Evolutionary conservation across 1,284 basidiomycete genomes (phyloP).

Genomic region (Malassezia vespertilionis): DNA sequence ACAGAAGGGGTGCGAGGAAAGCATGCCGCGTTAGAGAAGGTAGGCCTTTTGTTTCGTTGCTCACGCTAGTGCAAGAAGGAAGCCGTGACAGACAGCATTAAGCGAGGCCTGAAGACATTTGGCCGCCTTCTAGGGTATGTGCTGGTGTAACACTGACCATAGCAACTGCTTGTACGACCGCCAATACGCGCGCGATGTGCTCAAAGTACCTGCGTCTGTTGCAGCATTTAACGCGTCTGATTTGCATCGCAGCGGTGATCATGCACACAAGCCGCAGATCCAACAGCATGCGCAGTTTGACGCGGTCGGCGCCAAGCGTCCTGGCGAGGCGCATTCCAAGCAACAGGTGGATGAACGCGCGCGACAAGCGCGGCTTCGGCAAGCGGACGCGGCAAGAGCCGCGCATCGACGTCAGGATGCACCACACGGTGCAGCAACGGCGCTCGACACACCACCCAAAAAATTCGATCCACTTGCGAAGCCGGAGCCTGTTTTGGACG

Average conservation of each 20-base stretch:
- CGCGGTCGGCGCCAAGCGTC: neutral
- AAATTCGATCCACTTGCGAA: neutral
- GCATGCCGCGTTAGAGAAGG: conserved; percentile 81
- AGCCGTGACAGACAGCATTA: conserved; percentile 85
- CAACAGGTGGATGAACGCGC: neutral
- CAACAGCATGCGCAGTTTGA: neutral
- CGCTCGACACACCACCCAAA: neutral
- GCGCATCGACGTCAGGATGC: neutral
- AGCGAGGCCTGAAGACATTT: conserved; percentile 79
- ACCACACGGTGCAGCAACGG: neutral
- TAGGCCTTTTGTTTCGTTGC: conserved; percentile 47
- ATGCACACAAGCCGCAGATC: too few relatives aligned
- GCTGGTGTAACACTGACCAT: neutral
- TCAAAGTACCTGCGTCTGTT: conserved; percentile 65
- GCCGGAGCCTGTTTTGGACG: too few relatives aligned
- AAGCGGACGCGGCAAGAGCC: conserved; percentile 2
- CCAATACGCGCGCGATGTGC: conserved; percentile 67
- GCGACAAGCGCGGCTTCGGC: neutral
- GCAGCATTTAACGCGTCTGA: conserved; percentile 50
- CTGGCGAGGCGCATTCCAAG: neutral
- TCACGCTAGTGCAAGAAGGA: conserved; percentile 81
- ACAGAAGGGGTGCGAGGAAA: conserved; percentile 75
- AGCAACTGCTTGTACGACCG: conserved; percentile 88
- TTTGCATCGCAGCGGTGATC: conserved; percentile 9
- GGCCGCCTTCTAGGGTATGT: conserved; percentile 70